Evolutionary conservation across 352 stramenopile species (phyloP).

Genomic region (Globisporangium yorkense): DNA sequence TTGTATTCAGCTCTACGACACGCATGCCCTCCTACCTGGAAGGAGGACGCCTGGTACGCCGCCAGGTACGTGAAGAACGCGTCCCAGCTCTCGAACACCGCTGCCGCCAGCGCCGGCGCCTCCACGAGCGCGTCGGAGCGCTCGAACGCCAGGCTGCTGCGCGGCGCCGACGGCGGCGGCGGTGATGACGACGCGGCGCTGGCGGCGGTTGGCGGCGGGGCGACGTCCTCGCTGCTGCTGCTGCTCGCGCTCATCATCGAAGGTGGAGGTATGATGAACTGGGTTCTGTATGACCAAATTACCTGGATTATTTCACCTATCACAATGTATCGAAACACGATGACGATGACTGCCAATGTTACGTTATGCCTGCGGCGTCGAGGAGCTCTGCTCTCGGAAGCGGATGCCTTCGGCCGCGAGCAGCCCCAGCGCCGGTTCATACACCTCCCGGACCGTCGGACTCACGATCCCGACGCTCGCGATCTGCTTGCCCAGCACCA

Average conservation of each 20-base stretch:
- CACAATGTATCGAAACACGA: no score
- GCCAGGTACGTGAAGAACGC: conserved; percentile 1
- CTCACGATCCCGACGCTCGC: conserved; percentile 41
- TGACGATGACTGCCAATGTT: background rate
- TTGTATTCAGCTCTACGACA: background rate
- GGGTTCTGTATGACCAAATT: no score
- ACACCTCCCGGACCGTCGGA: conserved; percentile 52
- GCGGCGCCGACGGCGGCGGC: background rate
- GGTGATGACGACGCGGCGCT: background rate
- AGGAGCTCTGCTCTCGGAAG: conserved; percentile 21
- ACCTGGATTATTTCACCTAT: no score
- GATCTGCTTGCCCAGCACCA: conserved; percentile 59
- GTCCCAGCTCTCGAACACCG: conserved; percentile 3
- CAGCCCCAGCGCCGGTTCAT: conserved; percentile 33
- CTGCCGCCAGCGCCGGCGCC: background rate
- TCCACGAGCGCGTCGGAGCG: background rate
- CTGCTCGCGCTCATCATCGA: background rate
- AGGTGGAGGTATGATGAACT: no score
- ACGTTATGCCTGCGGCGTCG: background rate
- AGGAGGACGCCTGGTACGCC: background rate
- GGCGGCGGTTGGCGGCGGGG: no score
- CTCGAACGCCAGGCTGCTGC: background rate
- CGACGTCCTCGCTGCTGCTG: background rate
- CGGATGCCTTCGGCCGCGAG: conserved; percentile 41
- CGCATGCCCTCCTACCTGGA: background rate